Conservation (phyloP, 768 basidiomycete species). For the Mycena galopus region DNA sequence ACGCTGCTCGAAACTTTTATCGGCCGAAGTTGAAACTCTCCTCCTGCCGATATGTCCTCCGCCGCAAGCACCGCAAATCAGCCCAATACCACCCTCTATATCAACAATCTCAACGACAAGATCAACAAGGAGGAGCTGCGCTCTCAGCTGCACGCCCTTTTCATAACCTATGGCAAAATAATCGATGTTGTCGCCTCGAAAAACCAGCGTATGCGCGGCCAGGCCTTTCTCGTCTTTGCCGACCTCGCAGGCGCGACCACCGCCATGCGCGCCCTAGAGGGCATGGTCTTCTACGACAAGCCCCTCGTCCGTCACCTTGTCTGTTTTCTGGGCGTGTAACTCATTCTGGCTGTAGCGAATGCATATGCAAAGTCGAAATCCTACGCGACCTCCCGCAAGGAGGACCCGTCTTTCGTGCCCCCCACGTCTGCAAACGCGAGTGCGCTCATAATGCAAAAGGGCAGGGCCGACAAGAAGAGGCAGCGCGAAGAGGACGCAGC, state of each 20-base stretch:
- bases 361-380: slow-evolving; percentile 92
- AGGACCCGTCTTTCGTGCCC: slow-evolving; percentile 86
- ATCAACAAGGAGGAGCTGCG: slow-evolving; percentile 92
- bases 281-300: slow-evolving; percentile 94
- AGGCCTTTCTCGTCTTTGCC: slow-evolving; percentile 96
- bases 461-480: slow-evolving; percentile 66
- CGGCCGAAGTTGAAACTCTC: slow-evolving; percentile 4
- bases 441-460: slow-evolving; percentile 57
- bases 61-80: slow-evolving; percentile 62
- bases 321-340: neutral
- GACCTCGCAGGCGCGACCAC: slow-evolving; percentile 93
- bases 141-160: slow-evolving; percentile 86
- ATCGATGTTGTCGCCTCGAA: slow-evolving; percentile 95
- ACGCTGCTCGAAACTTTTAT: no score
- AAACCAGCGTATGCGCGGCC: slow-evolving; percentile 87
- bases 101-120: slow-evolving; percentile 95
- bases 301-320: slow-evolving; percentile 76
- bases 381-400: slow-evolving; percentile 81
- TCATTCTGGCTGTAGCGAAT: slow-evolving; percentile 72
- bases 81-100: slow-evolving; percentile 90
- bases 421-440: slow-evolving; percentile 76
- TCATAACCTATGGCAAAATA: slow-evolving; percentile 93
- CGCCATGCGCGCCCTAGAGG: slow-evolving; percentile 93
- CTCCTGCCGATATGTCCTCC: slow-evolving; percentile 28
- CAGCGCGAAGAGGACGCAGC: slow-evolving; percentile 72